Percentiles rank a stretch among this genome's conserved stretches.
These are phyloP conservation scores for Boletus rex-veris DNA, from an alignment of 768 basidiomycete genomes.

Conservation along the genomic window DNA sequence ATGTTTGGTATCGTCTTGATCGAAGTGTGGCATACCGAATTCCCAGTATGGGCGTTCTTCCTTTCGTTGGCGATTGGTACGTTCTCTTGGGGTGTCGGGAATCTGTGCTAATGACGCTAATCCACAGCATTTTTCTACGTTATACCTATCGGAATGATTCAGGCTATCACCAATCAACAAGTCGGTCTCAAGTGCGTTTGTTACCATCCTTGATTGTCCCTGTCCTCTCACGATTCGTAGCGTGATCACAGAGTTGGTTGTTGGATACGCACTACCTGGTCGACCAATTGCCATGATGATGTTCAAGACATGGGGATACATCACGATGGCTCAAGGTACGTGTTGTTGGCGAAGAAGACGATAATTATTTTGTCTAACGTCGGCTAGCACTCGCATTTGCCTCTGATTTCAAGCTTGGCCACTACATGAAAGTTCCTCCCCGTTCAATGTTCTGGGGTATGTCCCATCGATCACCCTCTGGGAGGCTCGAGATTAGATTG, in stretches of 20 bases:
- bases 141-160: slow-evolving; percentile 73
- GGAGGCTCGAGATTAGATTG: background rate
- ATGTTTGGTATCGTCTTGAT: slow-evolving; percentile 57
- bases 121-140: slow-evolving; percentile 53
- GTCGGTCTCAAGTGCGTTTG: slow-evolving; percentile 47
- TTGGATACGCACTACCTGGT: slow-evolving; percentile 55
- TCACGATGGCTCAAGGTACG: slow-evolving; percentile 50
- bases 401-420: slow-evolving; percentile 73
- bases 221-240: slow-evolving; percentile 10
- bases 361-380: background rate
- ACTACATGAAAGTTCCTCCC: slow-evolving; percentile 69
- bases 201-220: background rate
- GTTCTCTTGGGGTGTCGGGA: slow-evolving; percentile 12
- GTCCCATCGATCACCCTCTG: background rate
- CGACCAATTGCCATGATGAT: slow-evolving; percentile 78
- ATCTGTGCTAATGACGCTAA: background rate
- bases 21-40: slow-evolving; percentile 56
- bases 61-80: slow-evolving; percentile 29
- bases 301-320: slow-evolving; percentile 74
- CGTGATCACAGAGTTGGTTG: slow-evolving; percentile 71
- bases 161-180: slow-evolving; percentile 79
- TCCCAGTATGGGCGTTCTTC: slow-evolving; percentile 42
- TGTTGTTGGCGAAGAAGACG: background rate
- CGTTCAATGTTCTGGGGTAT: slow-evolving; percentile 60
- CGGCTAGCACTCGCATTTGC: slow-evolving; percentile 55